Conservation (phyloP, 2,329 filamentous ascomycete species). For the Pleomassaria siparia region DNA sequence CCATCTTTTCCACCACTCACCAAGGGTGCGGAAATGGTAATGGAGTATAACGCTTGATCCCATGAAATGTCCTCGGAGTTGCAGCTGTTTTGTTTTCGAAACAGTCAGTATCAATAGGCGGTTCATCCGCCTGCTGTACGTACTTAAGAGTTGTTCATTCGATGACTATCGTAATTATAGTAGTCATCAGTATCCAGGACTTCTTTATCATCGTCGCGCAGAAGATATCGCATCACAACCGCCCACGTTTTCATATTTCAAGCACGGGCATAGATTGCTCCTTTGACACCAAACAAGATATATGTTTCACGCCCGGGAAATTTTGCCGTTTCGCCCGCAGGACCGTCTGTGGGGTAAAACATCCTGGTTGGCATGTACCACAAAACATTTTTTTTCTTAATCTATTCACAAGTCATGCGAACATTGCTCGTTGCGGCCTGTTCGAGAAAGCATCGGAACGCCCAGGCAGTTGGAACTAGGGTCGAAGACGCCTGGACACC, state of each 20-base stretch:
- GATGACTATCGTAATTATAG: not conserved
- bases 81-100: no score
- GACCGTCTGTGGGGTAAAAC: conserved; percentile 13
- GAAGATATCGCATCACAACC: not conserved
- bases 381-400: conserved; percentile 14
- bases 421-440: not conserved
- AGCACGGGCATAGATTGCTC: not conserved
- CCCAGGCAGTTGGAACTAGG: not conserved
- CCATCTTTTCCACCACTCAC: not conserved
- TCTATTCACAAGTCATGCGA: conserved; percentile 12
- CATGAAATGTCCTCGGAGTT: no score
- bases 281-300: not conserved
- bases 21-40: not conserved
- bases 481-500: not conserved
- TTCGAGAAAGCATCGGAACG: not conserved
- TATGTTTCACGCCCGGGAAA: conserved; percentile 2
- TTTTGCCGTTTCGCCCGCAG: conserved; percentile 8
- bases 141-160: not conserved
- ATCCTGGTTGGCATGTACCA: conserved; percentile 10
- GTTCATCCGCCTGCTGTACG: not conserved
- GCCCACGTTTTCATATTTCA: not conserved
- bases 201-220: not conserved
- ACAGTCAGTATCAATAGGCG: no score
- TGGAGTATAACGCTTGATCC: not conserved
- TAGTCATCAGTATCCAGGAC: not conserved